Evolutionary conservation across 192 early-diverging fungal species (phyloP), one percentile per base, ranked within the genome.

Genomic region (Funneliformis mosseae): DNA sequence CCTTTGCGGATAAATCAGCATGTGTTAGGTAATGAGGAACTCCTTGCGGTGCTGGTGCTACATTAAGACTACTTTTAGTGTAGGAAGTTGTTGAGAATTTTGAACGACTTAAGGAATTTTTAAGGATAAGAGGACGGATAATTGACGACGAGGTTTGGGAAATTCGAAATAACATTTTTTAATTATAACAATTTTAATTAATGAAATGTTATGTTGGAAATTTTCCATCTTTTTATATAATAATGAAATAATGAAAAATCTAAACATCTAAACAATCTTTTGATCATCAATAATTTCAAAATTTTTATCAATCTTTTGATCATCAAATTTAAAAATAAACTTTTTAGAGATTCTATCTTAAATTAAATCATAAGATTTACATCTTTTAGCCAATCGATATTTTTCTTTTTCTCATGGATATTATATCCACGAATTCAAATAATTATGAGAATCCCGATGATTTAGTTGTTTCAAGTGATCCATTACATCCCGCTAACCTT

Each of bases 401-500:
- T 33, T 45, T 45, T 45, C 5, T 45, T 10, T 45, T 5, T 0
- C 1, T 9, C 5, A 10, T 45, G 9, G 43, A 45, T 18, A 5
- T 18, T 18, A 18, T 55, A 55, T 5, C 14, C 16, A 18, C 50
- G 0, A 55, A 55, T 55, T 55, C 50, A 55, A 18, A 55, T 18
- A 18, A 0, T 23, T 73, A 0, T n/a, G 46, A 42, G 46, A 28
- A 42, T 42, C 23, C 12, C 21, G 75, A 63, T 12, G 61, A 76
- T 42, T 86, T 92, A 33, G 85, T 91, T 72, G 74, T 80, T 9
- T 92, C 91, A 4, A 77, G 82, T 8, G 92, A 94, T 83, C 85
- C 83, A 71, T 79, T 86, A 38, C 93, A 94, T 74, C 93, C 93
- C 18, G 83, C 91, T n/a, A 93, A 97, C 87, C 87, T 99, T 81